Conservation (phyloP, 192 early-diverging fungal genomes). For the Linnemannia elongata region DNA sequence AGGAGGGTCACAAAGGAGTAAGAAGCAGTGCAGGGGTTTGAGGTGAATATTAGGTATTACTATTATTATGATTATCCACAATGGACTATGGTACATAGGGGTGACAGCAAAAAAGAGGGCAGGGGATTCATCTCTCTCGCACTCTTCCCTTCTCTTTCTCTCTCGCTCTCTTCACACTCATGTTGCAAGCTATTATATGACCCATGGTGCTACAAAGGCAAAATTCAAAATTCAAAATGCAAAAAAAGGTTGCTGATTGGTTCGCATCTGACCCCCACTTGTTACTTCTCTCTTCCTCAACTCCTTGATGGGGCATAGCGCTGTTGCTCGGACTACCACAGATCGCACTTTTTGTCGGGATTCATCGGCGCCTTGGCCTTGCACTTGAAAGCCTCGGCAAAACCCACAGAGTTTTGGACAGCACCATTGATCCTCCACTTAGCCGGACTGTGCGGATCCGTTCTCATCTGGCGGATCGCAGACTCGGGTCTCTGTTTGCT, state of each 20-base stretch:
- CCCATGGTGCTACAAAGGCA: too few relatives aligned
- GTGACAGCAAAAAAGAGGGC: not conserved
- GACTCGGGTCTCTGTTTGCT: constrained; percentile 43
- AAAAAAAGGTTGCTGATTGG: not conserved
- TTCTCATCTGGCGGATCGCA: constrained; percentile 51
- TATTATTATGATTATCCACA: not conserved
- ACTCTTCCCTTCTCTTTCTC: too few relatives aligned
- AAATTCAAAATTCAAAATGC: too few relatives aligned
- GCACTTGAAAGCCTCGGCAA: constrained; percentile 76
- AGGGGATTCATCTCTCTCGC: not conserved
- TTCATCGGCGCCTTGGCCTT: constrained; percentile 70
- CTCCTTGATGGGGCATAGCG: not conserved
- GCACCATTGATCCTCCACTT: constrained; percentile 76
- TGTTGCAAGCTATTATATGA: too few relatives aligned
- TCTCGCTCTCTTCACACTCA: too few relatives aligned
- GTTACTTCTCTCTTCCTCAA: not conserved
- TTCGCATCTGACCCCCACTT: not conserved
- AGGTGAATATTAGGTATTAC: not conserved
- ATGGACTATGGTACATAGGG: not conserved
- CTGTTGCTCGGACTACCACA: constrained; percentile 22
- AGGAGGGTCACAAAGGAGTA: not conserved
- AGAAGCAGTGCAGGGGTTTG: not conserved
- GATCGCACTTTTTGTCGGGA: constrained; percentile 65
- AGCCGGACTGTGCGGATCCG: constrained; percentile 75
- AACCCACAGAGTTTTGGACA: constrained; percentile 71